These are phyloP conservation scores for Pestalotiopsis sp. DNA, from an alignment of 2,329 filamentous ascomycete genomes.

Conservation along the genomic window DNA sequence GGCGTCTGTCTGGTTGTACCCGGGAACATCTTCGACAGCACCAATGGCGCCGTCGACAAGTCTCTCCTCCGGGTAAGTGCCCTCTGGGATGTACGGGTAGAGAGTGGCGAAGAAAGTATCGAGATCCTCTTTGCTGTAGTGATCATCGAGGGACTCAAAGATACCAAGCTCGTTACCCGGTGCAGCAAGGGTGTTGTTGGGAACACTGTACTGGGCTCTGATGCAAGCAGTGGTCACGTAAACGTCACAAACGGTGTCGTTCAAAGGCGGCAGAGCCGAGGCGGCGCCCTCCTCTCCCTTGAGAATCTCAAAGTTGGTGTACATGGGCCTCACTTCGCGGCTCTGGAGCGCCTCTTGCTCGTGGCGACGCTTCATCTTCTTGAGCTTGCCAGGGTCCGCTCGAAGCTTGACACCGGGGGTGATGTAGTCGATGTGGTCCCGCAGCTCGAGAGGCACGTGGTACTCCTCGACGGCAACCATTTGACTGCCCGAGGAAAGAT, in stretches of 20 bases:
- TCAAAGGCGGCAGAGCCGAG: constrained; percentile 18
- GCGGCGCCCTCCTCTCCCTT: background rate
- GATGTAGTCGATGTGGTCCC: constrained; percentile 29
- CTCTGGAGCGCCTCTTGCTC: constrained; percentile 2
- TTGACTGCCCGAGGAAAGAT: constrained; percentile 28
- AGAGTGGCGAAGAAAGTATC: constrained; percentile 32
- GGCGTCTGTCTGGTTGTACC: constrained; percentile 24
- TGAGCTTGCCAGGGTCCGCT: constrained; percentile 12
- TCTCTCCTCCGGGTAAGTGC: constrained; percentile 36
- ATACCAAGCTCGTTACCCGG: constrained; percentile 29
- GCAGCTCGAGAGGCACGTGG: constrained; percentile 26
- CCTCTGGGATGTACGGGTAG: constrained; percentile 33
- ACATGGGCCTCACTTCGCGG: constrained; percentile 17
- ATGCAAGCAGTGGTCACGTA: constrained; percentile 27
- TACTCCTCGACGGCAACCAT: constrained; percentile 24
- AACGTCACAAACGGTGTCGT: constrained; percentile 25
- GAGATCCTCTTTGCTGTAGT: constrained; percentile 37
- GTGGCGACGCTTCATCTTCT: constrained; percentile 20
- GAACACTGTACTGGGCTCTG: constrained; percentile 26
- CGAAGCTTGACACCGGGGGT: constrained; percentile 25
- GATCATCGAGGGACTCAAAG: constrained; percentile 39
- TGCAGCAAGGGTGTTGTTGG: constrained; percentile 20
- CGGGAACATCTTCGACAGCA: constrained; percentile 22
- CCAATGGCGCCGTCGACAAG: constrained; percentile 38
- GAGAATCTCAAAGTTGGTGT: constrained; percentile 20